Evolutionary conservation across 2,329 filamentous ascomycete genomes (phyloP).

Genomic region (Fusarium caatingaense): DNA sequence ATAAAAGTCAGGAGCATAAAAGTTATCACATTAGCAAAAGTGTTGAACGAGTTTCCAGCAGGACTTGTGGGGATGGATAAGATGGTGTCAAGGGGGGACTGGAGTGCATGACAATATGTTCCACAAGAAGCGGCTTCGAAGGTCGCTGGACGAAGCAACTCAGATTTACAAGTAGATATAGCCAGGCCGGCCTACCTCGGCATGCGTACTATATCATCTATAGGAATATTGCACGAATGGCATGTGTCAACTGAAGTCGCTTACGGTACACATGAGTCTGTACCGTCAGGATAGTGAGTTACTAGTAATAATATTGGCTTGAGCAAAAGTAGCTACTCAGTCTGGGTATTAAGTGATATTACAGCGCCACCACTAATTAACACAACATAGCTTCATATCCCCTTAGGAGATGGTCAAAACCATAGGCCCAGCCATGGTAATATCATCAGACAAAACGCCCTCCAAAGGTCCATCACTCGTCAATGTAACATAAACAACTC

Average conservation of each 20-base stretch:
- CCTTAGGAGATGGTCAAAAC: conserved; percentile 61
- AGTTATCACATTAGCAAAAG: conserved; percentile 42
- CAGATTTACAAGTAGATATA: conserved; percentile 16
- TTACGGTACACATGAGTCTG: neutral
- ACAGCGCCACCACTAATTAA: conserved; percentile 6
- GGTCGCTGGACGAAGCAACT: conserved; percentile 12
- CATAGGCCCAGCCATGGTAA: conserved; percentile 74
- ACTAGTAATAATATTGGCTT: conserved; percentile 29
- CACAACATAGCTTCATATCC: neutral
- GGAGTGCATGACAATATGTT: conserved; percentile 8
- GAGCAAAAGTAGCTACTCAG: conserved; percentile 19
- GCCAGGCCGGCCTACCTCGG: conserved; percentile 14
- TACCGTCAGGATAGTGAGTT: conserved; percentile 1
- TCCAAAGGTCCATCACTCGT: conserved; percentile 64
- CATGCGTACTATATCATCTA: conserved; percentile 27
- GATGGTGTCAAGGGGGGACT: neutral
- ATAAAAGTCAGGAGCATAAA: conserved; percentile 40
- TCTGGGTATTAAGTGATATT: conserved; percentile 29
- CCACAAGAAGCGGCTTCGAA: conserved; percentile 8
- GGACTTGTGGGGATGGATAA: conserved; percentile 39
- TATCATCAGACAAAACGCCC: conserved; percentile 68
- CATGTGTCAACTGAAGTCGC: neutral
- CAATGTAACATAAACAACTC: conserved; percentile 75
- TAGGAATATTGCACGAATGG: conserved; percentile 14
- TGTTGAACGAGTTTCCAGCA: conserved; percentile 32